Evolutionary conservation across 2,329 filamentous ascomycete genomes (phyloP), one percentile per base, ranked within the genome.

Genomic region (Clathrospora elynae): DNA sequence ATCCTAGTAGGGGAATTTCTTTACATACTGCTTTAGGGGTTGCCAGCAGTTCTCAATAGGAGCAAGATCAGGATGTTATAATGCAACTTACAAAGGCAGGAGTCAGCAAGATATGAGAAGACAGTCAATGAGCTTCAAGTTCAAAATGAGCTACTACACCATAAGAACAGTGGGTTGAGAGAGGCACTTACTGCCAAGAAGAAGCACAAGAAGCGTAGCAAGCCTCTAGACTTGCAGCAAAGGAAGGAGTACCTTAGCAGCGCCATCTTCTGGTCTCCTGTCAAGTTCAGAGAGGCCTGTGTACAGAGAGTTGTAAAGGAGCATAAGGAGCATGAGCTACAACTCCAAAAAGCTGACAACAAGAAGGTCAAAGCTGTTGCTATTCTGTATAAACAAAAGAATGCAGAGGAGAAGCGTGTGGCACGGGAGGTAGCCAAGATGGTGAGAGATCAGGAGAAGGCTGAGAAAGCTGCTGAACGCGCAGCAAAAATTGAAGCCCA

Each of bases 151-250:
- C n/a, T n/a, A n/a, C n/a, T n/a, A n/a, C n/a, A n/a, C n/a, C n/a
- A n/a, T n/a, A n/a, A n/a, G n/a, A n/a, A n/a, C n/a, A n/a, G n/a
- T n/a, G n/a, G n/a, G n/a, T n/a, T n/a, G n/a, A n/a, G n/a, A n/a
- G n/a, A n/a, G n/a, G n/a, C n/a, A n/a, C n/a, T n/a, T n/a, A n/a
- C n/a, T n/a, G n/a, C n/a, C n/a, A n/a, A n/a, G n/a, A n/a, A n/a
- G n/a, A n/a, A n/a, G n/a, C n/a, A n/a, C n/a, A n/a, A n/a, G n/a
- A n/a, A n/a, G n/a, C n/a, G 24, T 18, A 23, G 5, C 7, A 14
- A 22, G 12, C n/a, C 5, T n/a, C n/a, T 34, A 16, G 31, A 34
- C n/a, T 19, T 34, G 13, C 31, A 34, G 11, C 31, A 34, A n/a
- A 9, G 31, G 19, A 19, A 34, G 19, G 31, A 34, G 20, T 34